Evolutionary conservation across 257 asterid species (phyloP).

Genomic region (Penstemon barbatus): DNA sequence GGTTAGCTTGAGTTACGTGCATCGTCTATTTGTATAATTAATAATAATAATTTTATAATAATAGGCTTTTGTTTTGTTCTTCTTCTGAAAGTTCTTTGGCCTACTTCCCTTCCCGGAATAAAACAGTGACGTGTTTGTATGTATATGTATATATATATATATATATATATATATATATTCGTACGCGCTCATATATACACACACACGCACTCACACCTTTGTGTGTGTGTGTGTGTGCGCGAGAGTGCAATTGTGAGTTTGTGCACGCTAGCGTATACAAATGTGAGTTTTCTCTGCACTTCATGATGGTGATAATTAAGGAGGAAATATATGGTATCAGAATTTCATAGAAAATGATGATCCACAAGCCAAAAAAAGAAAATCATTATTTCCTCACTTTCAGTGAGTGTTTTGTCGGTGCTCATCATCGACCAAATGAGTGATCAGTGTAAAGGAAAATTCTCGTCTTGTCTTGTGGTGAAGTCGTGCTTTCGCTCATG

Average conservation of each 20-base stretch:
- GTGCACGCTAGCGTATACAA: too few relatives aligned
- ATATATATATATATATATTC: background rate
- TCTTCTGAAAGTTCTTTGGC: slow-evolving; percentile 47
- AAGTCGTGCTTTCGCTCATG: too few relatives aligned
- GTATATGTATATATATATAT: slow-evolving; percentile 7
- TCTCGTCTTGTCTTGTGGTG: too few relatives aligned
- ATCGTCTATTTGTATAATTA: slow-evolving; percentile 6
- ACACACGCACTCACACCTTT: background rate
- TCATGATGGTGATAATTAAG: background rate
- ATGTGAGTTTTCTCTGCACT: background rate
- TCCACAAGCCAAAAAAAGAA: too few relatives aligned
- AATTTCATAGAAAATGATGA: too few relatives aligned
- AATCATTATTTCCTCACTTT: too few relatives aligned
- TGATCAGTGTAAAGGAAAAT: too few relatives aligned
- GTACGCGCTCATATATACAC: background rate
- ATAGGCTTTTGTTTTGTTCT: slow-evolving; percentile 23
- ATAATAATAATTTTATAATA: slow-evolving; percentile 2
- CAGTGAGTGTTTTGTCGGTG: too few relatives aligned
- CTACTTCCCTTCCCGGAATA: slow-evolving; percentile 46
- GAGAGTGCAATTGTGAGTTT: too few relatives aligned
- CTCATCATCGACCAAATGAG: too few relatives aligned
- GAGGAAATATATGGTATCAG: background rate
- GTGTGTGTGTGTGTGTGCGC: background rate
- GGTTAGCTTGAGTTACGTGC: slow-evolving; percentile 50
- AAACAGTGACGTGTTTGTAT: slow-evolving; percentile 36